Conservation (phyloP, 2,329 filamentous ascomycete genomes). For the Akanthomyces muscarius region DNA sequence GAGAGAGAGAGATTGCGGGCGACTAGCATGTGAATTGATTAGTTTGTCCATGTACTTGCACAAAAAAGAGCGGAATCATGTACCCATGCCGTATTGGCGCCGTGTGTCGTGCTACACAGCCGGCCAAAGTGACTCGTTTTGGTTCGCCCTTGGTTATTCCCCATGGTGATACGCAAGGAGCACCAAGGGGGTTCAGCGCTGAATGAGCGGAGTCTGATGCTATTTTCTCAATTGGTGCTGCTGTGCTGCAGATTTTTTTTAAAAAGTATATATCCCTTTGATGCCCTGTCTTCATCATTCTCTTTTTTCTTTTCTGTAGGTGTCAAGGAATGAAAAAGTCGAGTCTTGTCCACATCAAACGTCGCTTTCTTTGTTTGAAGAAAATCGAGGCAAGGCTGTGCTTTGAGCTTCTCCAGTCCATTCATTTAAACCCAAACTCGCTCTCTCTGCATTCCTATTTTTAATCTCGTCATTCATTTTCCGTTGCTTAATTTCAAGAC, state of each 20-base stretch:
- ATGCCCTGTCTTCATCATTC: background rate
- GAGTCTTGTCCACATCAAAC: background rate
- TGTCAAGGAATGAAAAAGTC: background rate
- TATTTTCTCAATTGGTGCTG: background rate
- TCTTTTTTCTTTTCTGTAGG: background rate
- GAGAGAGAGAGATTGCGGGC: no score
- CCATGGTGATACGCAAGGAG: constrained; percentile 15
- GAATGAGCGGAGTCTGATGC: background rate
- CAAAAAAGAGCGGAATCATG: no score
- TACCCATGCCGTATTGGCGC: no score
- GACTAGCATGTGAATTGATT: no score
- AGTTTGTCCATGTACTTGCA: no score
- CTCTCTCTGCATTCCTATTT: background rate
- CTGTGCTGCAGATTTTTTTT: background rate
- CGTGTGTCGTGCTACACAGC: no score
- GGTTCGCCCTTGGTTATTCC: background rate
- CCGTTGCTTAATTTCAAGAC: no score
- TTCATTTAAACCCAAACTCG: background rate
- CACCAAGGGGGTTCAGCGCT: background rate
- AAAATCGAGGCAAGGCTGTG: background rate
- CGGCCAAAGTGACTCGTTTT: no score
- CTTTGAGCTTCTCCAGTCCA: background rate
- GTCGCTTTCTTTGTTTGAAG: background rate
- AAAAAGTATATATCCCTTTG: background rate
- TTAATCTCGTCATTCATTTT: background rate